These are phyloP conservation scores for Aspergillus versicolor DNA, from an alignment of 2,329 filamentous ascomycete species.

Conservation along the genomic window DNA sequence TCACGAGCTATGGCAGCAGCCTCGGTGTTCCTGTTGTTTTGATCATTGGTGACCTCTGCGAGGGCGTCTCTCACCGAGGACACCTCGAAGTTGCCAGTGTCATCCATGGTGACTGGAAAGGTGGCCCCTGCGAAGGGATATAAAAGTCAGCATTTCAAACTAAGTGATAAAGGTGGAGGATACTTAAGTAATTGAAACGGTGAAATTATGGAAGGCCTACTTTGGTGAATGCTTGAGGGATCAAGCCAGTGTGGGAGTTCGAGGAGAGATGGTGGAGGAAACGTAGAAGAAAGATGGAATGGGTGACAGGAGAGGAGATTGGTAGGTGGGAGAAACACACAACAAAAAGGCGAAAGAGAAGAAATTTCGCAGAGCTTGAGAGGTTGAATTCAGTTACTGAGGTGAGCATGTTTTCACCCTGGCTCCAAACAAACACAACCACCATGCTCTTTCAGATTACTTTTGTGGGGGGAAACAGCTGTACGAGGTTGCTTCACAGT, in stretches of 20 bases:
- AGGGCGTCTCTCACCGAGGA: conserved; percentile 24
- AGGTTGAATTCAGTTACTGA: neutral
- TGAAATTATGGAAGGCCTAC: neutral
- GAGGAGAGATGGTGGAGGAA: neutral
- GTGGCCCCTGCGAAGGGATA: neutral
- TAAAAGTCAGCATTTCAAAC: neutral
- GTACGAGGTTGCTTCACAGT: neutral
- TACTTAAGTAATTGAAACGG: neutral
- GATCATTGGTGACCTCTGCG: conserved; percentile 16
- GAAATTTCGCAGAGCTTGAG: neutral
- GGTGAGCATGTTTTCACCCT: neutral
- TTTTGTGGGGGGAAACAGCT: neutral
- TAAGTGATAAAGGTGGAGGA: neutral
- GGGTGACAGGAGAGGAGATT: conserved; percentile 1
- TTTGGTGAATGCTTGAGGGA: neutral
- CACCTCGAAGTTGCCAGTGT: conserved; percentile 22
- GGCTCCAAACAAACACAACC: neutral
- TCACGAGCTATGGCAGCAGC: conserved; percentile 33
- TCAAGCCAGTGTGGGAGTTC: neutral
- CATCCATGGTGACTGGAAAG: conserved; percentile 3
- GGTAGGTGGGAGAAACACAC: neutral
- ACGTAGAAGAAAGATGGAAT: conserved; percentile 2
- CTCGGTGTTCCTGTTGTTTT: conserved; percentile 27
- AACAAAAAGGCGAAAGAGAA: neutral
- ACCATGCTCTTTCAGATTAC: neutral